Percentiles rank a stretch among this genome's conserved stretches.
phyloP scores from a whole-genome alignment of 768 basidiomycete genomes.

The Rubroboletus satanas region DNA sequence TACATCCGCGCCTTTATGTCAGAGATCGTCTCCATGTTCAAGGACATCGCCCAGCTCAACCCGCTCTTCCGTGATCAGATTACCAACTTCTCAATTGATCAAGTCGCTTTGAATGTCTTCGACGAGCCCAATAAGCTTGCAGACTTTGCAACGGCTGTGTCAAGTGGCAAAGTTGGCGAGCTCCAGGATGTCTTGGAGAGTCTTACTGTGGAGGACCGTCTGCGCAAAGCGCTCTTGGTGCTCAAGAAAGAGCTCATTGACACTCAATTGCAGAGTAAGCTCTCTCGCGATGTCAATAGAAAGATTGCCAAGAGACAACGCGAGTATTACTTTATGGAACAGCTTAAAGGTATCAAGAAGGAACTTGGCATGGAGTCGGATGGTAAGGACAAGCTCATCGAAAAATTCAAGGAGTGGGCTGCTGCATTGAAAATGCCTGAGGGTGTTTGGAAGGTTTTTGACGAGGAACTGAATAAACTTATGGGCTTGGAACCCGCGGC shows the following conservation, averaged over 20 bases:
- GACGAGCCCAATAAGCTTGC: slow-evolving; percentile 97
- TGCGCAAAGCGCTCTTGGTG: slow-evolving; percentile 86
- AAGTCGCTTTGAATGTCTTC: slow-evolving; percentile 89
- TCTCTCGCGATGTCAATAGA: slow-evolving; percentile 87
- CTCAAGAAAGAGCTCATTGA: slow-evolving; percentile 98
- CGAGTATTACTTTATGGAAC: slow-evolving; percentile 96
- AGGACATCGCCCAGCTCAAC: slow-evolving; percentile 96
- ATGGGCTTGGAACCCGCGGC: slow-evolving; percentile 86
- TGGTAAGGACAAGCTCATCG: slow-evolving; percentile 91
- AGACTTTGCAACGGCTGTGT: slow-evolving; percentile 95
- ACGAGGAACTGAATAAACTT: slow-evolving; percentile 91
- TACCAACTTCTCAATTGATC: slow-evolving; percentile 92
- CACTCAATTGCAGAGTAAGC: slow-evolving; percentile 89
- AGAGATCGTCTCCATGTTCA: slow-evolving; percentile 96
- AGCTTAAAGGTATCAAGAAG: slow-evolving; percentile 94
- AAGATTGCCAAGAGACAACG: slow-evolving; percentile 93
- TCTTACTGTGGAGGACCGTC: slow-evolving; percentile 78
- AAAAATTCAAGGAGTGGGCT: slow-evolving; percentile 88
- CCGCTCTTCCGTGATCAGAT: slow-evolving; percentile 98
- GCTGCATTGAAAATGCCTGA: slow-evolving; percentile 84
- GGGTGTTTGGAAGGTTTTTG: slow-evolving; percentile 86
- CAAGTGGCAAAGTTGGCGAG: slow-evolving; percentile 87
- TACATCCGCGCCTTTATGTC: slow-evolving; percentile 94
- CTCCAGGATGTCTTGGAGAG: slow-evolving; percentile 92
- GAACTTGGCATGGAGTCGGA: slow-evolving; percentile 94